phyloP scores from a whole-genome alignment of 2,329 filamentous ascomycete genomes.

The Penicillium sp. region DNA sequence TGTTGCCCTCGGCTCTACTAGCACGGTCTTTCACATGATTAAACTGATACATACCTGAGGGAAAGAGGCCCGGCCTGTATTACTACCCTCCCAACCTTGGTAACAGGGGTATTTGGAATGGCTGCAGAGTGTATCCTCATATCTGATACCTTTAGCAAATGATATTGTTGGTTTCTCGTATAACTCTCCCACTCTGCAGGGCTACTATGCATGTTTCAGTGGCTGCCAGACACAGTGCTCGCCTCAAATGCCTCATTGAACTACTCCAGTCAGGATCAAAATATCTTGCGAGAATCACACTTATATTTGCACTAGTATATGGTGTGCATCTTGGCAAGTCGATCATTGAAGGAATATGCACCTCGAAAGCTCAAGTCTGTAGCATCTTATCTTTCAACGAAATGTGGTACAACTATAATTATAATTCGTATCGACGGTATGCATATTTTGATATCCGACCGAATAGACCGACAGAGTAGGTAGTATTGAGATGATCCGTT shows the following conservation, averaged over 20 bases:
- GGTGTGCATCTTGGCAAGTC: neutral
- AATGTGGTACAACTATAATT: neutral
- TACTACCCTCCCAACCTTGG: too few species aligned
- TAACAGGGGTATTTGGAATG: neutral
- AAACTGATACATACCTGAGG: too few species aligned
- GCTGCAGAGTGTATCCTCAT: neutral
- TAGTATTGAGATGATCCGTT: neutral
- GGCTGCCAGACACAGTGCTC: neutral
- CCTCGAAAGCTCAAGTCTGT: too few species aligned
- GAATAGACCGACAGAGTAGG: neutral
- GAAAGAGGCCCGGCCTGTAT: too few species aligned
- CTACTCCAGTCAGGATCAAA: neutral
- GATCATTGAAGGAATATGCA: neutral
- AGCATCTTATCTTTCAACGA: neutral
- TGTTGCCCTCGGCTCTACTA: too few species aligned
- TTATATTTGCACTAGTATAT: neutral
- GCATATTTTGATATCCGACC: neutral
- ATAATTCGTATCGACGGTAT: neutral
- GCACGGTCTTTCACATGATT: too few species aligned
- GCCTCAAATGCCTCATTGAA: neutral
- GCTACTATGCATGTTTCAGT: neutral
- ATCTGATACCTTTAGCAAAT: neutral
- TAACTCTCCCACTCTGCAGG: neutral
- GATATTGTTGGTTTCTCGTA: neutral
- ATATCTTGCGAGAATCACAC: constrained; percentile 5